A percentile compares a stretch with the other conserved stretches of the same genome.
Evolutionary conservation across 306 rosid species (phyloP).

Genomic region (Prunus campanulata): DNA sequence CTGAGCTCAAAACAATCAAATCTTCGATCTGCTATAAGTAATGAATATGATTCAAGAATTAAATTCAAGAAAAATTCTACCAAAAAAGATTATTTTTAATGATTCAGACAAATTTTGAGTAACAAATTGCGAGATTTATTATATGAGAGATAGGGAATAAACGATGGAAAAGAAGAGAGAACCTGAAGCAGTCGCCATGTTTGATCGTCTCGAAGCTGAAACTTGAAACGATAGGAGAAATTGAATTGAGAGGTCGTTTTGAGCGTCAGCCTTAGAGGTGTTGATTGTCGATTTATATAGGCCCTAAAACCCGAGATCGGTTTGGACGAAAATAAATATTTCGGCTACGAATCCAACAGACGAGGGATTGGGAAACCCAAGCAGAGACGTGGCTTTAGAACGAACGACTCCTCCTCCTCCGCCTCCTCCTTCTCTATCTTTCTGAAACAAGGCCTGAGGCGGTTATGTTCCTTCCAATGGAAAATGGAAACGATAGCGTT

Average conservation of each 20-base stretch:
- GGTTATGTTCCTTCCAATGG: neutral
- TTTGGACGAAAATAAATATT: too few species aligned
- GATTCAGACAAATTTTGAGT: neutral
- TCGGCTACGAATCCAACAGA: too few species aligned
- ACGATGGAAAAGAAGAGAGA: neutral
- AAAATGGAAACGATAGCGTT: neutral
- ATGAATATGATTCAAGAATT: neutral
- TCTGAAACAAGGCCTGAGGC: neutral
- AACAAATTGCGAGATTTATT: neutral
- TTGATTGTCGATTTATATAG: neutral
- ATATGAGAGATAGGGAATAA: neutral
- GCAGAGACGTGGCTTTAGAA: too few species aligned
- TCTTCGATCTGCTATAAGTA: neutral
- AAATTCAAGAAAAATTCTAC: neutral
- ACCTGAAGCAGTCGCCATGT: slow-evolving; percentile 23
- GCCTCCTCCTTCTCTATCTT: too few species aligned
- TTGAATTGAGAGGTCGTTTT: neutral
- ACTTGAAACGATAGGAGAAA: neutral
- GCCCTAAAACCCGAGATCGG: too few species aligned
- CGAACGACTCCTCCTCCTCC: too few species aligned
- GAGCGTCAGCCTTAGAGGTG: neutral
- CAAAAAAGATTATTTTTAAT: neutral
- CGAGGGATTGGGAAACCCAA: too few species aligned
- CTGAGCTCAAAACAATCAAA: neutral
- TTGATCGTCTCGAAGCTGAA: neutral